Base-by-base conservation (phyloP, 2,329 filamentous ascomycete genomes). In the Rachicladosporium sp. region DNA sequence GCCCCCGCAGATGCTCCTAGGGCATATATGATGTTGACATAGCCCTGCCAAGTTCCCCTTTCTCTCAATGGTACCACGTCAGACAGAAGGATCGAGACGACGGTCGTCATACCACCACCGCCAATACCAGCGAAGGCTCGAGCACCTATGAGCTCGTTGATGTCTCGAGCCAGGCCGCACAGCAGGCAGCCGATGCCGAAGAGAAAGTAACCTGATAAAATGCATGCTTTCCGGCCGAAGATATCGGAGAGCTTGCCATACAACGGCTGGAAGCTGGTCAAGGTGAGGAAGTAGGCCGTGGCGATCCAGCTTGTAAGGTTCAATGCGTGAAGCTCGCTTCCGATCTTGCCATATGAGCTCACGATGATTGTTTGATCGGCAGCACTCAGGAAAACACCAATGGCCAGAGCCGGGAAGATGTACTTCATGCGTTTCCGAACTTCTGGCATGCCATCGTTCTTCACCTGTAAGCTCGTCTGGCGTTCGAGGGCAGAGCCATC, bases 101-200 rank as follows among this genome's bases (percentile, higher is more conserved):
- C 88, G 43, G 95, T 80, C 0, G 87, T 94, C 48, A 94, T 86
- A 48, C 89, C 89, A 59, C 80, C 76, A 51, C 89, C 82, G 41
- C 94, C 79, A 23, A 95, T 78, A 2, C 74, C 75, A 46, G 73
- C 69, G 43, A 76, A 70, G 2, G 73, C 70, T 55, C 82, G 68
- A 3, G 77, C 78, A 37, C 71, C 67, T 51, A 82, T 80, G 34
- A 87, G 61, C 54, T 85, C 70, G 12, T 67, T 62, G 51, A 86
- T 80, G 48, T 71, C 71, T 41, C 69, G 69, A 3, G 80, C 71
- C 3, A 84, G 58, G 10, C 74, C 78, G 57, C 80, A 80, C 44
- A 69, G 62, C 27, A 78, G 55, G 43, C 76, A 82, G 0, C 80
- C 80, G 6, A 78, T 55, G 3, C 74, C 76, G 53, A 84, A 84